Conservation (phyloP, 257 asterid species). For the Primulina eburnea region DNA sequence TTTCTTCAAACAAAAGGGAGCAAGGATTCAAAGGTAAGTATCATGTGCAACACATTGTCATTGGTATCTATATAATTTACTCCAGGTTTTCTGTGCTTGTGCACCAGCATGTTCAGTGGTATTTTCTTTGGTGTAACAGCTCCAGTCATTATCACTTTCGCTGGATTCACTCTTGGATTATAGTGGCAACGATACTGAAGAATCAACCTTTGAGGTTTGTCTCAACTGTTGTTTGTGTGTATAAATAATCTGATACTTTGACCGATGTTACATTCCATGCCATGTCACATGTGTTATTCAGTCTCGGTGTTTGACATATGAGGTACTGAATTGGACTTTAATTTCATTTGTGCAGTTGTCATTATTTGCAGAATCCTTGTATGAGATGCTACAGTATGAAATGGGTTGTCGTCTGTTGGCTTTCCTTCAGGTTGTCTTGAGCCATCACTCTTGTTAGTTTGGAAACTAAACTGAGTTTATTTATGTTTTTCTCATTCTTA, state of each 20-base stretch:
- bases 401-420: slow-evolving; percentile 82
- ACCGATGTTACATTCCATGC: slow-evolving; percentile 8
- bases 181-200: slow-evolving; percentile 72
- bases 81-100: slow-evolving; percentile 4
- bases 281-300: not conserved
- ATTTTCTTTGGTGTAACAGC: slow-evolving; percentile 41
- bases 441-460: slow-evolving; percentile 18
- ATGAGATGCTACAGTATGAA: slow-evolving; percentile 89
- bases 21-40: slow-evolving; percentile 73
- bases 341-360: slow-evolving; percentile 57
- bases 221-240: not conserved
- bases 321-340: slow-evolving; percentile 3
- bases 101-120: slow-evolving; percentile 10
- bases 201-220: slow-evolving; percentile 82
- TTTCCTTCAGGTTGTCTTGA: slow-evolving; percentile 79
- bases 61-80: not conserved
- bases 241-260: not conserved
- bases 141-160: slow-evolving; percentile 79
- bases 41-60: not conserved
- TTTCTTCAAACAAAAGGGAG: slow-evolving; percentile 68
- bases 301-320: slow-evolving; percentile 3
- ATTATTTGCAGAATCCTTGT: slow-evolving; percentile 77
- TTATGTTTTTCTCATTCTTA: slow-evolving; percentile 10
- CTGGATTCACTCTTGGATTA: slow-evolving; percentile 93
- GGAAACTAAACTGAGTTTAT: slow-evolving; percentile 2